A percentile compares a stretch with the other conserved stretches of the same genome.
These are phyloP conservation scores for Fusarium longipes DNA, from an alignment of 2,329 filamentous ascomycete species.

Conservation along the genomic window DNA sequence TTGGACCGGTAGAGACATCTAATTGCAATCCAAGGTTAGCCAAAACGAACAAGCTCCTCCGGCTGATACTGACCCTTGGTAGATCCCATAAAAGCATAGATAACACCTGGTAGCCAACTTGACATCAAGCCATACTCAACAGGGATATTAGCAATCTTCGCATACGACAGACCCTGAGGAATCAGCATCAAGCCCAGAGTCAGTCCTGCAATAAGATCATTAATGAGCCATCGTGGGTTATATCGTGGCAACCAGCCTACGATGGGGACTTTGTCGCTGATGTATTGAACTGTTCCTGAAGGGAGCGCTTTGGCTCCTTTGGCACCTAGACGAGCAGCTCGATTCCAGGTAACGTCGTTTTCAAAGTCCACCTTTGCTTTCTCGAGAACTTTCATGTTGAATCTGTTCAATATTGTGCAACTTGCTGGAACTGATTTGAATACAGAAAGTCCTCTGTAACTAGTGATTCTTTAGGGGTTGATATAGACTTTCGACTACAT, in stretches of 20 bases:
- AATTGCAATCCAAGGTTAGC: not conserved
- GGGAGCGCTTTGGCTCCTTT: slow-evolving; percentile 55
- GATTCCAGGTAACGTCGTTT: slow-evolving; percentile 43
- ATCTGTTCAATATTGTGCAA: not conserved
- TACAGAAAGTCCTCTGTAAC: not conserved
- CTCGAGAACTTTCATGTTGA: slow-evolving; percentile 41
- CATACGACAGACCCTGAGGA: slow-evolving; percentile 71
- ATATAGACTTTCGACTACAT: slow-evolving; percentile 13
- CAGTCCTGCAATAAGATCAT: slow-evolving; percentile 70
- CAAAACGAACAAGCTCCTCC: rapidly evolving
- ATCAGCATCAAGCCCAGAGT: slow-evolving; percentile 71
- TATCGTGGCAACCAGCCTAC: slow-evolving; percentile 72
- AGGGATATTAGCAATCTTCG: slow-evolving; percentile 70
- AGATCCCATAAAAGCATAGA: slow-evolving; percentile 71
- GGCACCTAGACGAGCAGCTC: slow-evolving; percentile 30
- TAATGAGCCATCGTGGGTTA: slow-evolving; percentile 68
- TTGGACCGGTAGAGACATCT: slow-evolving; percentile 73
- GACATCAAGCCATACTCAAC: slow-evolving; percentile 70
- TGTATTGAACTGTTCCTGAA: slow-evolving; percentile 64
- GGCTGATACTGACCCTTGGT: slow-evolving; percentile 62
- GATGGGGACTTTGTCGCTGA: slow-evolving; percentile 70
- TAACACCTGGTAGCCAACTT: slow-evolving; percentile 66
- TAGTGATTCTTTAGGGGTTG: slow-evolving; percentile 1
- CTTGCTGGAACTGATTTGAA: not conserved
- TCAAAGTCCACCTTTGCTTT: slow-evolving; percentile 32